Evolutionary conservation across 2,329 filamentous ascomycete genomes (phyloP).

Genomic region (Nigrospora osmanthi): DNA sequence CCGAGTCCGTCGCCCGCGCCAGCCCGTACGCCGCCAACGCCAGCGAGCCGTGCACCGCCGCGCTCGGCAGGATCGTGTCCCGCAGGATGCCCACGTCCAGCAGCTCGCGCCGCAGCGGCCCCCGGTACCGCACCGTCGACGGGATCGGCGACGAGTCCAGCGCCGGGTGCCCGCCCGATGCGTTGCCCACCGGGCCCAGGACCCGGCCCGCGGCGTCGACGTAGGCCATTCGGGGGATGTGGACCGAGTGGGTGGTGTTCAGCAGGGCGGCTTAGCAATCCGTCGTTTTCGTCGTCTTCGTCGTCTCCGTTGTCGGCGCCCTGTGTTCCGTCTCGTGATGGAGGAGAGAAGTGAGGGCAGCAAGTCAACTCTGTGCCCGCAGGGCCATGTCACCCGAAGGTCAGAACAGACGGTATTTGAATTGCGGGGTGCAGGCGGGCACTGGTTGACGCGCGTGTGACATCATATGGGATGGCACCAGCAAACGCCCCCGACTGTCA

Average conservation of each 20-base stretch:
- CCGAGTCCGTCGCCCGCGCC: slow-evolving; percentile 42
- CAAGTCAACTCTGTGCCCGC: no score
- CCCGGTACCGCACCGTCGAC: not conserved
- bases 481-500: no score
- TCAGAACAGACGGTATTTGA: no score
- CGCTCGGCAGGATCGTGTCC: slow-evolving; percentile 7
- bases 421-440: no score
- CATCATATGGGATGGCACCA: no score
- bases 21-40: slow-evolving; percentile 35
- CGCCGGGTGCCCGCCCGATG: not conserved
- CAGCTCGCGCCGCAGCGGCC: slow-evolving; percentile 2
- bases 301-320: not conserved
- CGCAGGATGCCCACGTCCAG: slow-evolving; percentile 7
- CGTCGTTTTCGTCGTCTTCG: not conserved
- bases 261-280: no score
- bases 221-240: not conserved
- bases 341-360: no score
- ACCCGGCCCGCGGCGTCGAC: not conserved
- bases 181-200: slow-evolving; percentile 1
- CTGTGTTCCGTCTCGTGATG: no score
- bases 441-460: no score
- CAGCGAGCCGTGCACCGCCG: slow-evolving; percentile 3
- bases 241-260: no score
- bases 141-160: not conserved
- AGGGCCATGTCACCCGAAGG: no score